Evolutionary conservation across 495 filamentous ascomycete species (phyloP).

Genomic region (Aspergillus incahuasiensis): DNA sequence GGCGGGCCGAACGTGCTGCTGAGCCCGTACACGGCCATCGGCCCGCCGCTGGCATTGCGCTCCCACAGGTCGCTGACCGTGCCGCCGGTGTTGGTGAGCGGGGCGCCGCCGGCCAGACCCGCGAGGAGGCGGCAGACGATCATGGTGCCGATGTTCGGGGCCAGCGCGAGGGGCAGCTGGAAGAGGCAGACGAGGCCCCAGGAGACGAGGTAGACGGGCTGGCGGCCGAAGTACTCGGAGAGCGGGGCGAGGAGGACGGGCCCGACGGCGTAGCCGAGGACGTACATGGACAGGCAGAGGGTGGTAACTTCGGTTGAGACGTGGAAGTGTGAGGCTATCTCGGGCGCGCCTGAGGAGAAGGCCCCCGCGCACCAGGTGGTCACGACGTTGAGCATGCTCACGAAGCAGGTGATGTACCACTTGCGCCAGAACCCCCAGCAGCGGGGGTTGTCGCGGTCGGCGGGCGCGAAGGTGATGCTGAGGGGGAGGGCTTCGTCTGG

Average conservation of each 20-base stretch:
- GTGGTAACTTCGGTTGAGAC: slow-evolving; percentile 42
- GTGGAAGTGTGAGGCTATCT: slow-evolving; percentile 35
- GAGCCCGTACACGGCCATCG: slow-evolving; percentile 57
- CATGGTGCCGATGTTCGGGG: slow-evolving; percentile 48
- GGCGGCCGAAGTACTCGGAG: slow-evolving; percentile 60
- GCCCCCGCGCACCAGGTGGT: slow-evolving; percentile 41
- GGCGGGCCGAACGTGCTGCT: slow-evolving; percentile 56
- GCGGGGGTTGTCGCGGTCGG: slow-evolving; percentile 42
- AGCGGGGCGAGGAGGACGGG: slow-evolving; percentile 59
- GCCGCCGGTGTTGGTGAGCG: slow-evolving; percentile 67
- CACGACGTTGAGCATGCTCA: slow-evolving; percentile 41
- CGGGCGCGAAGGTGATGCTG: slow-evolving; percentile 30
- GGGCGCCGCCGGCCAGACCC: slow-evolving; percentile 67
- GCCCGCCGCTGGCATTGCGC: slow-evolving; percentile 56
- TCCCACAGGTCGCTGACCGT: slow-evolving; percentile 72
- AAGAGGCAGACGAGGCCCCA: slow-evolving; percentile 58
- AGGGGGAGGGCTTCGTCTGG: slow-evolving; percentile 27
- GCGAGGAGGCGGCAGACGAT: slow-evolving; percentile 65
- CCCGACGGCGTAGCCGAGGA: slow-evolving; percentile 50
- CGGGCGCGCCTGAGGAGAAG: slow-evolving; percentile 36
- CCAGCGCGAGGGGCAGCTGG: slow-evolving; percentile 54
- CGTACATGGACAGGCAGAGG: slow-evolving; percentile 48
- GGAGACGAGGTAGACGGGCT: slow-evolving; percentile 50
- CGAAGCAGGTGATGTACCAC: slow-evolving; percentile 41
- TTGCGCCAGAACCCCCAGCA: slow-evolving; percentile 44